These are phyloP conservation scores for Brassica rapa DNA, from an alignment of 345 rosid genomes.

Conservation along the genomic window DNA sequence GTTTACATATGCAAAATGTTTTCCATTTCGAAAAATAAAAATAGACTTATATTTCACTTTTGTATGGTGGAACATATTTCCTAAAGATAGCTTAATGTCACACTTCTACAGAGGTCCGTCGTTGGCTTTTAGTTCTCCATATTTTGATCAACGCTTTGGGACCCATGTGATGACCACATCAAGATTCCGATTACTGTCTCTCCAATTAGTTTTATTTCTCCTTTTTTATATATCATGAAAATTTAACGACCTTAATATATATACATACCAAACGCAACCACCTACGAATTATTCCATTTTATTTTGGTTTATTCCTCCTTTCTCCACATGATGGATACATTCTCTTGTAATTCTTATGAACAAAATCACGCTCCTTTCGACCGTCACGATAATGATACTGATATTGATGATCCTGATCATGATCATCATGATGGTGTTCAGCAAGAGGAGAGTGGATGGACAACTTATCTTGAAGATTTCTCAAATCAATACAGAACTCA, in stretches of 20 bases:
- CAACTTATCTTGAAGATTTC: slow-evolving; percentile 73
- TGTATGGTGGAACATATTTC: slow-evolving; percentile 1
- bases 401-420: slow-evolving; percentile 18
- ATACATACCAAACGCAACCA: slow-evolving; percentile 29
- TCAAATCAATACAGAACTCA: slow-evolving; percentile 37
- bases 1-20: not conserved
- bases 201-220: slow-evolving; percentile 19
- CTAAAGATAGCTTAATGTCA: slow-evolving; percentile 19
- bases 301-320: slow-evolving; percentile 21
- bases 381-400: slow-evolving; percentile 13
- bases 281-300: slow-evolving; percentile 34
- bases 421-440: slow-evolving; percentile 15
- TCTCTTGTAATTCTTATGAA: slow-evolving; percentile 36
- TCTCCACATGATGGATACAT: slow-evolving; percentile 41
- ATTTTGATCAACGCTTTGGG: slow-evolving; percentile 38
- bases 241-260: slow-evolving; percentile 23
- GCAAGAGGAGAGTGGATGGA: slow-evolving; percentile 90
- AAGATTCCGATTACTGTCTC: slow-evolving; percentile 37
- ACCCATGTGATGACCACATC: slow-evolving; percentile 40
- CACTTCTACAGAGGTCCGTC: slow-evolving; percentile 31
- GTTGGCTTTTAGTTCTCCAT: slow-evolving; percentile 21
- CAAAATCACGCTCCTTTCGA: slow-evolving; percentile 17
- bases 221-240: slow-evolving; percentile 15
- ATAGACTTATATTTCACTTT: not conserved
- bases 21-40: not conserved